Conservation (phyloP, 495 filamentous ascomycete species). For the Podospora didyma region DNA sequence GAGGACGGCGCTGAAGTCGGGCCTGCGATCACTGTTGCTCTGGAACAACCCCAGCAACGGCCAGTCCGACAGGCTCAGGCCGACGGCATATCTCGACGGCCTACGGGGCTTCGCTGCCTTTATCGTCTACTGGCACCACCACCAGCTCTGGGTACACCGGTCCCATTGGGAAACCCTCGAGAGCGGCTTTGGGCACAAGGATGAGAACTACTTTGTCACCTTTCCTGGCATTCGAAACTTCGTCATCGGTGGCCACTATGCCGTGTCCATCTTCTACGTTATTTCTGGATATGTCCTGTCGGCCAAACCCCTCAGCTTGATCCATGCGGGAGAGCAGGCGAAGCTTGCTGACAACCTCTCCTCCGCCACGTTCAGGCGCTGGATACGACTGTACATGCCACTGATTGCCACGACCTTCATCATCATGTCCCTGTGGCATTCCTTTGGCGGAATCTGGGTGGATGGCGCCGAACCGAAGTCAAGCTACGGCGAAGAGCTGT, state of each 20-base stretch:
- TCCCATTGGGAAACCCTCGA: conserved; percentile 27
- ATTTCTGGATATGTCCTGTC: conserved; percentile 52
- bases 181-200: conserved; percentile 28
- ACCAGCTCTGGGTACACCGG: conserved; percentile 36
- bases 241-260: conserved; percentile 46
- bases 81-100: conserved; percentile 45
- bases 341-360: conserved; percentile 28
- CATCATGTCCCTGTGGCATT: conserved; percentile 47
- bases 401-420: conserved; percentile 44
- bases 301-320: conserved; percentile 43
- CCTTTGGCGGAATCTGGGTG: conserved; percentile 37
- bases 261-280: conserved; percentile 50
- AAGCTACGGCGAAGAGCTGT: conserved; percentile 42
- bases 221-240: conserved; percentile 35
- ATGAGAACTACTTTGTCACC: conserved; percentile 37
- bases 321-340: conserved; percentile 43
- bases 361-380: conserved; percentile 32
- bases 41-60: conserved; percentile 2
- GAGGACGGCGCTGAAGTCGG: conserved; percentile 4
- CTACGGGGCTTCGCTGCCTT: conserved; percentile 45
- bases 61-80: conserved; percentile 22
- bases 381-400: conserved; percentile 31
- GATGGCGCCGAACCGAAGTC: conserved; percentile 23
- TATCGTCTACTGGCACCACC: conserved; percentile 46
- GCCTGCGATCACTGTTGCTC: conserved; percentile 2